Evolutionary conservation across 2,329 filamentous ascomycete species (phyloP).

Genomic region (Thelonectria blattea): DNA sequence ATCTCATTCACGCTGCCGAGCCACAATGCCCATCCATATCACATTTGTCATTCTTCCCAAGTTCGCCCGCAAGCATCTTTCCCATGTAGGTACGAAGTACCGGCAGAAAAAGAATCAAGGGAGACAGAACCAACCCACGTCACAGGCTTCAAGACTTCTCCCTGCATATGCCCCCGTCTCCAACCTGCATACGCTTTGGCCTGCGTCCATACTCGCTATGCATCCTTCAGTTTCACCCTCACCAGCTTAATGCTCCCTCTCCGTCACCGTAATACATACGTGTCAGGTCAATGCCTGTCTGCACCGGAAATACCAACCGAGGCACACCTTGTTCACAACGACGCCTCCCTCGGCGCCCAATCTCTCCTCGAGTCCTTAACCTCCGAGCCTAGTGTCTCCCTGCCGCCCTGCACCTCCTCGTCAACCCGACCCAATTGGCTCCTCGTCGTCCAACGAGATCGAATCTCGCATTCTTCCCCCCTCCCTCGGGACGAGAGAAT

Average conservation of each 20-base stretch:
- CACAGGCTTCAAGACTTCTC: neutral
- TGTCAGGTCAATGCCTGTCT: neutral
- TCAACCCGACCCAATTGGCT: neutral
- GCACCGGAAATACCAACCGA: too few relatives aligned
- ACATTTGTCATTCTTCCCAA: too few relatives aligned
- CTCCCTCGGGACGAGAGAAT: neutral
- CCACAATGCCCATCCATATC: too few relatives aligned
- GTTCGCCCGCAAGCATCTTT: too few relatives aligned
- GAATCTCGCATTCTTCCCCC: neutral
- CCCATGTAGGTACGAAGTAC: too few relatives aligned
- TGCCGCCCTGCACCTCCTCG: too few relatives aligned
- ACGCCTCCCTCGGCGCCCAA: neutral
- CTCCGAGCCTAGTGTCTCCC: neutral
- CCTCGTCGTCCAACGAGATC: neutral
- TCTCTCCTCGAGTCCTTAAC: neutral
- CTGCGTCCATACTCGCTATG: neutral
- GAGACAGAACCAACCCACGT: too few relatives aligned
- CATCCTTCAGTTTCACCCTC: neutral
- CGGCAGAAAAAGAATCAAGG: too few relatives aligned
- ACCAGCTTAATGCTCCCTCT: neutral
- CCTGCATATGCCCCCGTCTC: neutral
- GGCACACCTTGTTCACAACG: too few relatives aligned
- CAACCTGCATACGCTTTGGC: neutral
- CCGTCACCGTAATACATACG: neutral
- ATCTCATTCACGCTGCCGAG: too few relatives aligned